Percentiles rank a stretch among this genome's conserved stretches.
Evolutionary conservation across 2,329 filamentous ascomycete species (phyloP).

Genomic region (Monosporascus ibericus): DNA sequence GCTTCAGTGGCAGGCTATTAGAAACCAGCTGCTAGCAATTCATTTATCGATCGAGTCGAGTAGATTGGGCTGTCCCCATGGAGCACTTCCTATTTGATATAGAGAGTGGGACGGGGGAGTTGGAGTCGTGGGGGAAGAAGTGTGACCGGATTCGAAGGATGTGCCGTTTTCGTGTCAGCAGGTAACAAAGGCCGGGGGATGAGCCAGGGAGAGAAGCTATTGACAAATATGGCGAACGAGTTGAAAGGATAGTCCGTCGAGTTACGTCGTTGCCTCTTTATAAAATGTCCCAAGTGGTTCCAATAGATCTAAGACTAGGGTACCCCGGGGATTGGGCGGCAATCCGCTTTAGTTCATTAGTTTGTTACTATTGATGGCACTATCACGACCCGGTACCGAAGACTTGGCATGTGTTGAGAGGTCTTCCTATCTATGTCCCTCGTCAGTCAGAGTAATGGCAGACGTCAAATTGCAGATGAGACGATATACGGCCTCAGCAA

Average conservation of each 20-base stretch:
- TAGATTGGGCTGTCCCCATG: background rate
- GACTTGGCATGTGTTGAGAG: background rate
- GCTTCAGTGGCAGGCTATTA: background rate
- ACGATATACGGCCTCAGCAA: too few species aligned
- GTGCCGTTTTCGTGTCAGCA: background rate
- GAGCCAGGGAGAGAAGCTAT: background rate
- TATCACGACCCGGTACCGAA: background rate
- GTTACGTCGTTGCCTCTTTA: background rate
- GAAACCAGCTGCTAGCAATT: background rate
- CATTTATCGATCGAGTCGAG: background rate
- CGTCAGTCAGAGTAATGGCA: background rate
- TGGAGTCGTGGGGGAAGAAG: background rate
- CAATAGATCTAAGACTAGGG: background rate
- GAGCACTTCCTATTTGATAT: conserved; percentile 1
- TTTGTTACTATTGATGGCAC: background rate
- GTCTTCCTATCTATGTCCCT: background rate
- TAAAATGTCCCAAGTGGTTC: background rate
- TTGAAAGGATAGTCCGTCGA: background rate
- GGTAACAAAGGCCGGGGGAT: background rate
- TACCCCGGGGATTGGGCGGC: background rate
- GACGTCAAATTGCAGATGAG: background rate
- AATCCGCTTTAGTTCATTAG: background rate
- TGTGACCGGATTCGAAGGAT: background rate
- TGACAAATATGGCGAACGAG: background rate
- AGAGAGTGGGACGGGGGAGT: background rate